Evolutionary conservation across 2,329 filamentous ascomycete species (phyloP).

Genomic region (Sordariomycetes sp.): DNA sequence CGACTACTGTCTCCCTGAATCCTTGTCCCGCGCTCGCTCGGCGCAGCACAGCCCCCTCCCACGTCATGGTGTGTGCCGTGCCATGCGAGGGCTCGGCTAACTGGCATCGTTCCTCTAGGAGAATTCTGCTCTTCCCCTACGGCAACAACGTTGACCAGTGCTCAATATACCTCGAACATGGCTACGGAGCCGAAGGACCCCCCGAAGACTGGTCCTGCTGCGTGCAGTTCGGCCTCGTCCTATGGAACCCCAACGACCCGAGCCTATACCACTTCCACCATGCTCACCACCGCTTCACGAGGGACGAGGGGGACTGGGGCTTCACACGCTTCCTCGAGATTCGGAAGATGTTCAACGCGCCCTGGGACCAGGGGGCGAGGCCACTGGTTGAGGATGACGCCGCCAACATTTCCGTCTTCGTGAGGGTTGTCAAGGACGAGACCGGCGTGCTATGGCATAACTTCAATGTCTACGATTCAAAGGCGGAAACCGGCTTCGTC

Average conservation of each 20-base stretch:
- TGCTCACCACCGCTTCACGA: slow-evolving; percentile 92
- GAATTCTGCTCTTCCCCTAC: slow-evolving; percentile 86
- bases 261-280: slow-evolving; percentile 66
- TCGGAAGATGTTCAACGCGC: slow-evolving; percentile 65
- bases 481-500: slow-evolving; percentile 95
- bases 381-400: slow-evolving; percentile 66
- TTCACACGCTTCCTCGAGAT: slow-evolving; percentile 95
- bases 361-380: slow-evolving; percentile 56
- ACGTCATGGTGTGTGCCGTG: background rate
- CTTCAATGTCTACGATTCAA: slow-evolving; percentile 94
- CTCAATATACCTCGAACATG: slow-evolving; percentile 94
- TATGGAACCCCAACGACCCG: slow-evolving; percentile 93
- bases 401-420: slow-evolving; percentile 71
- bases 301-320: slow-evolving; percentile 95
- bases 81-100: slow-evolving; percentile 2
- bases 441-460: slow-evolving; percentile 86
- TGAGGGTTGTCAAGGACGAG: slow-evolving; percentile 73
- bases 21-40: background rate
- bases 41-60: background rate
- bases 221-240: slow-evolving; percentile 84
- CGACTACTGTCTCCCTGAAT: background rate
- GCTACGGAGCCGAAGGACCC: slow-evolving; percentile 60
- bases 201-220: slow-evolving; percentile 95
- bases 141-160: slow-evolving; percentile 91
- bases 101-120: slow-evolving; percentile 37